phyloP scores from a whole-genome alignment of 306 rosid genomes.

The Begonia loranthoides region DNA sequence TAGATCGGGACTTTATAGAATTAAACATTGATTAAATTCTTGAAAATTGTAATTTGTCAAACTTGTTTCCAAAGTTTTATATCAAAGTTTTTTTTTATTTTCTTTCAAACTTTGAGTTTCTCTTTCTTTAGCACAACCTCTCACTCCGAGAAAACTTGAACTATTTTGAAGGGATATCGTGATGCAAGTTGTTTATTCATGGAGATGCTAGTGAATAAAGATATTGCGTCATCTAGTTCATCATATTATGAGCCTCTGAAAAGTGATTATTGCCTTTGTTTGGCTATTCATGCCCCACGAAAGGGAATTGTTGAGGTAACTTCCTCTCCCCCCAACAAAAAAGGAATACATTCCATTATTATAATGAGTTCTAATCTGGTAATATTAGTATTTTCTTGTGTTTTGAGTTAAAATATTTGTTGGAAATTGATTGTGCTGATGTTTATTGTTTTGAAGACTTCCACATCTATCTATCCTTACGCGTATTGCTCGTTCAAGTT shows the following conservation, averaged over 20 bases:
- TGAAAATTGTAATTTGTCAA: too few species aligned
- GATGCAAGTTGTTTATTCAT: conserved; percentile 88
- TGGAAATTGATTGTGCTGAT: too few species aligned
- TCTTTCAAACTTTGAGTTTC: too few species aligned
- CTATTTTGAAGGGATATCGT: conserved; percentile 73
- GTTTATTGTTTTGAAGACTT: too few species aligned
- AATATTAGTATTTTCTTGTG: not conserved
- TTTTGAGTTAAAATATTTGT: not conserved
- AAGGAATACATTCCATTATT: not conserved
- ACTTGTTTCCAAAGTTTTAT: too few species aligned
- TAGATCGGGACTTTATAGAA: too few species aligned
- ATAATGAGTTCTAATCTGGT: conserved; percentile 1
- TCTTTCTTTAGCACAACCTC: not conserved
- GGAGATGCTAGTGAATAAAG: conserved; percentile 88
- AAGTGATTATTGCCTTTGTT: conserved; percentile 92
- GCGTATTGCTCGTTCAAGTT: too few species aligned
- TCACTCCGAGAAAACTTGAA: conserved; percentile 8
- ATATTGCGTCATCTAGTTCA: conserved; percentile 50
- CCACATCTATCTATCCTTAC: too few species aligned
- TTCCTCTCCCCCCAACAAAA: conserved; percentile 1
- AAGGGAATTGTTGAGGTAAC: conserved; percentile 87
- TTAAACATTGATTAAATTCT: too few species aligned
- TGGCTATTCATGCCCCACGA: conserved; percentile 95
- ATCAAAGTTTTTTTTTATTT: too few species aligned
- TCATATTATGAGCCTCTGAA: conserved; percentile 47